Percentiles rank a stretch among this genome's conserved stretches.
These are phyloP conservation scores for Sporothrix protearum DNA, from an alignment of 2,329 filamentous ascomycete genomes.

Conservation along the genomic window DNA sequence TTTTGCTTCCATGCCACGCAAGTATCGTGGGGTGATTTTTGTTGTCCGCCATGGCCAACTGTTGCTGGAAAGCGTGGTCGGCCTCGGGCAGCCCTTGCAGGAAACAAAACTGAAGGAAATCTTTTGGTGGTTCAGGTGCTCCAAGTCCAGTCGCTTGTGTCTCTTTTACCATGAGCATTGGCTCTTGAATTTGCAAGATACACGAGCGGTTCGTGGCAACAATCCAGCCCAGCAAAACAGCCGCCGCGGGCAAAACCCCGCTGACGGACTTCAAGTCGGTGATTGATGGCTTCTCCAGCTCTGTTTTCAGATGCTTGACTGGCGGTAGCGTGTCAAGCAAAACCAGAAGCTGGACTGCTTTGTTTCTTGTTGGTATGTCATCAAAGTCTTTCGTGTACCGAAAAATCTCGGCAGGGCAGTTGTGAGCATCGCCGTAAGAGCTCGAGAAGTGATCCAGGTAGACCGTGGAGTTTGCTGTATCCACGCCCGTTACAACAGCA, in stretches of 20 bases:
- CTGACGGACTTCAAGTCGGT: conserved; percentile 43
- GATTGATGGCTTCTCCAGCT: conserved; percentile 42
- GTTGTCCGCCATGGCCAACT: conserved; percentile 46
- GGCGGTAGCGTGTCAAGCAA: conserved; percentile 58
- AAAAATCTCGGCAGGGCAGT: background rate
- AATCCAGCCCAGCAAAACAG: conserved; percentile 77
- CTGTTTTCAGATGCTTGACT: conserved; percentile 54
- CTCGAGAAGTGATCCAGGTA: conserved; percentile 6
- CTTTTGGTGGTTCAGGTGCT: conserved; percentile 24
- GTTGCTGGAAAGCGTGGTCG: conserved; percentile 68
- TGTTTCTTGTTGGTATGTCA: conserved; percentile 43
- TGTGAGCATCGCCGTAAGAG: background rate
- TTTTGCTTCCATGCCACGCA: conserved; percentile 77
- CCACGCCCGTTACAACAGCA: conserved; percentile 1
- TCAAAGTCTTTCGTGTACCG: conserved; percentile 50
- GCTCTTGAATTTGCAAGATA: conserved; percentile 68
- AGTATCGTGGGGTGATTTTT: conserved; percentile 66
- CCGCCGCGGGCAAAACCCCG: conserved; percentile 60
- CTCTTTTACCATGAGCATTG: conserved; percentile 14
- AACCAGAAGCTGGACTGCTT: conserved; percentile 50
- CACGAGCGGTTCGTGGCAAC: conserved; percentile 85
- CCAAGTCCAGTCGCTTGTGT: background rate
- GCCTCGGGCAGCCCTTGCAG: conserved; percentile 86
- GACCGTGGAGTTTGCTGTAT: conserved; percentile 29
- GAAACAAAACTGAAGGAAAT: conserved; percentile 80